These are phyloP conservation scores for Diphasiastrum complanatum DNA, from an alignment of 83 land plant species.

Conservation along the genomic window DNA sequence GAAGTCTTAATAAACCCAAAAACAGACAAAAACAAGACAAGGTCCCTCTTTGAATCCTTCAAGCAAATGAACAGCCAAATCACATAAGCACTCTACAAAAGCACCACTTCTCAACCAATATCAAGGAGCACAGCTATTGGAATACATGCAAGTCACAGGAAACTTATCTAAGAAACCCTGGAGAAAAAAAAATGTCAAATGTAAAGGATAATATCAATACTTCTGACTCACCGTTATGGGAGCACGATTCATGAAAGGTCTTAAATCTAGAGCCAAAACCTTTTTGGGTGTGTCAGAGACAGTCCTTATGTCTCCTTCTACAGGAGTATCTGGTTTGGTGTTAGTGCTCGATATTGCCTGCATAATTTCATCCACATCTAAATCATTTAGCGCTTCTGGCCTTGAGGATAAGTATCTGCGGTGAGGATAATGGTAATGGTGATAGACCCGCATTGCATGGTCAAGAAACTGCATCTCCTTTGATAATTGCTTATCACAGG, in stretches of 20 bases:
- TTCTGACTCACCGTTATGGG: slow-evolving; percentile 43
- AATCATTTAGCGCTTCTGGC: slow-evolving; percentile 33
- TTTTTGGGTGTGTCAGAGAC: not conserved
- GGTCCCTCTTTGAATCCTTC: no score
- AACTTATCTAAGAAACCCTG: no score
- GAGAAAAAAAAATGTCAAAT: no score
- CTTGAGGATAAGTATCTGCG: slow-evolving; percentile 35
- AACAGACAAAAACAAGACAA: no score
- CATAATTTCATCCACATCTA: slow-evolving; percentile 21
- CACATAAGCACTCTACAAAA: no score
- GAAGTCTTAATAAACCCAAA: no score
- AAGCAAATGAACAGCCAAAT: no score
- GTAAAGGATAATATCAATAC: no score
- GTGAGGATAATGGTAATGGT: slow-evolving; percentile 39
- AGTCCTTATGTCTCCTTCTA: not conserved
- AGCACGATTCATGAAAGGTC: slow-evolving; percentile 44
- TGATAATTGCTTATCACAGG: slow-evolving; percentile 1
- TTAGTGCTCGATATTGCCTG: not conserved
- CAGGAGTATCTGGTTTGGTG: not conserved
- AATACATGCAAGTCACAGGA: no score
- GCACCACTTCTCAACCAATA: no score
- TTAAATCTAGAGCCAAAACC: slow-evolving; percentile 30
- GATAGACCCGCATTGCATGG: slow-evolving; percentile 39
- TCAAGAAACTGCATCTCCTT: slow-evolving; percentile 25
- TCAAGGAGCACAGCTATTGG: no score